A percentile compares a stretch with the other conserved stretches of the same genome.
Evolutionary conservation across 257 asterid genomes (phyloP).

Genomic region (Fraxinus pennsylvanica): DNA sequence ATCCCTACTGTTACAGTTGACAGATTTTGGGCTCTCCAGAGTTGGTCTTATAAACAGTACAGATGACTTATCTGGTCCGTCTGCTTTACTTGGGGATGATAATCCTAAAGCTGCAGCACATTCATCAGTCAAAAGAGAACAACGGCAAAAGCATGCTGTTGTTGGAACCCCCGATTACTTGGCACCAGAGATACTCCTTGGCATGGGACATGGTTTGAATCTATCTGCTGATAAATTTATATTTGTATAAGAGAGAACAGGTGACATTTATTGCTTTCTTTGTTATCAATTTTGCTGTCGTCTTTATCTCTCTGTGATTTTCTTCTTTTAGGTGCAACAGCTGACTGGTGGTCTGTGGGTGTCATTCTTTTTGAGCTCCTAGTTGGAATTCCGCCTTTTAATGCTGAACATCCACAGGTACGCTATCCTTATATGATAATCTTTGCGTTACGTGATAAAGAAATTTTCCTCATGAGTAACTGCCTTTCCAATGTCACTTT

Average conservation of each 20-base stretch:
- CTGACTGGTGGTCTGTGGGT: slow-evolving; percentile 99
- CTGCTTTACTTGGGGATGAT: slow-evolving; percentile 69
- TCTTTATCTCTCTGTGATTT: slow-evolving; percentile 16
- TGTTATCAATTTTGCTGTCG: slow-evolving; percentile 5
- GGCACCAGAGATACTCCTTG: slow-evolving; percentile 99
- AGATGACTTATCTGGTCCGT: slow-evolving; percentile 91
- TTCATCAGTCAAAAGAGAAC: slow-evolving; percentile 65
- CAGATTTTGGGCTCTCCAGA: slow-evolving; percentile 98
- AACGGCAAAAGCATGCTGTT: slow-evolving; percentile 69
- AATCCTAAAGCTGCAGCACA: slow-evolving; percentile 47
- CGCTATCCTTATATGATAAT: slow-evolving; percentile 42
- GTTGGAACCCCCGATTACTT: slow-evolving; percentile 98
- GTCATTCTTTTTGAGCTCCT: slow-evolving; percentile 82
- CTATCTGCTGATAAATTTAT: slow-evolving; percentile 16
- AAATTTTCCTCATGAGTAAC: slow-evolving; percentile 1
- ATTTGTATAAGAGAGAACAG: slow-evolving; percentile 4
- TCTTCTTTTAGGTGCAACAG: slow-evolving; percentile 65
- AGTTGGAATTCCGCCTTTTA: slow-evolving; percentile 91
- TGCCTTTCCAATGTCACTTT: slow-evolving; percentile 20
- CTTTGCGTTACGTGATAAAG: slow-evolving; percentile 17
- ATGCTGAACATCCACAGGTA: slow-evolving; percentile 92
- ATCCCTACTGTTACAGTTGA: slow-evolving; percentile 70
- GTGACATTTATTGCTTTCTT: slow-evolving; percentile 7
- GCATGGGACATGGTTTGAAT: slow-evolving; percentile 89
- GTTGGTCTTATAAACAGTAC: slow-evolving; percentile 98